Evolutionary conservation across 176 grass and related monocot species (phyloP), one percentile per base, ranked within the genome.

Genomic region (Thalia dealbata): DNA sequence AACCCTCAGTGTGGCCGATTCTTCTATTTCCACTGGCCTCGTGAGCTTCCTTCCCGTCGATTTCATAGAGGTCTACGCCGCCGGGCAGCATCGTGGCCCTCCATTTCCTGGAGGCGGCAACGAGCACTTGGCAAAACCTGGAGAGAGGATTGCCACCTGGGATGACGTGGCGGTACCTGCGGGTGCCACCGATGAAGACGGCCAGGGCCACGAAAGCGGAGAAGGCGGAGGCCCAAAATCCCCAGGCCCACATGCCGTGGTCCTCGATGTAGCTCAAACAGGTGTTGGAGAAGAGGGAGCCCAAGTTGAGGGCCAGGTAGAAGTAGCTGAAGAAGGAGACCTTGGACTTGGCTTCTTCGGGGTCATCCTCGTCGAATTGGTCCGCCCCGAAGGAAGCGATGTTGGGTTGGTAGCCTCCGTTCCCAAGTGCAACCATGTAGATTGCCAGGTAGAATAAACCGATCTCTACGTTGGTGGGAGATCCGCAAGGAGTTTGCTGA

Each of bases 271-370:
- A 75, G 22, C 28, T 30, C 5, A 75, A 26, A 21, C 35, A 75
- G 12, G 73, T 75, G 55, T 75, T 75, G 3, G 73, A 75, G n/a
- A 75, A 75, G 38, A 75, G 56, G 28, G 55, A 75, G 4, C 73
- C 73, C 12, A 75, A 12, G 55, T 75, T 75, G 22, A 75, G 73
- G 22, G 73, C 73, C 35, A 75, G 13, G 54, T 75, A 75, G 73
- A 75, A 75, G 73, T 75, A 75, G 73, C 54, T 61, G 56, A 75
- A 75, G 73, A 75, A 75, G 18, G 73, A 45, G 50, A 45, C 18
- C 56, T 75, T 75, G 8, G 32, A 75, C 12, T 18, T n/a, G 18
- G 55, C 19, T 14, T 75, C 73, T 10, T 2, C 5, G 14, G 55
- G 38, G 38, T 75, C 54, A 7, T 75, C 73, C 73, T 61, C 73